Conservation (phyloP, 2,329 filamentous ascomycete genomes). For the Colletotrichum sp. region DNA sequence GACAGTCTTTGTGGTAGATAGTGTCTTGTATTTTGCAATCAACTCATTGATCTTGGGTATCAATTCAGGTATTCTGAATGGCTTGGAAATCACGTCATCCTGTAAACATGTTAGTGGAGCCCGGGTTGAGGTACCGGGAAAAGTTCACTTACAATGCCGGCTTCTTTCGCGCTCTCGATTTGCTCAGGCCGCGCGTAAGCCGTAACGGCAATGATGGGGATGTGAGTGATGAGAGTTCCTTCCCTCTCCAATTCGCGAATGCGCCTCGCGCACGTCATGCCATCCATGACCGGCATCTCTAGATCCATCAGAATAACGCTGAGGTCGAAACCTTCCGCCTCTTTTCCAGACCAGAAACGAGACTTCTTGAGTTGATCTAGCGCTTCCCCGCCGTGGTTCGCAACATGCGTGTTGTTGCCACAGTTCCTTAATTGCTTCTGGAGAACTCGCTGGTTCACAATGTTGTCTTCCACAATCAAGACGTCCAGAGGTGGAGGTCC, state of each 20-base stretch:
- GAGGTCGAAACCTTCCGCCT: conserved; percentile 55
- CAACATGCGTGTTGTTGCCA: conserved; percentile 66
- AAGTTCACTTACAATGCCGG: conserved; percentile 68
- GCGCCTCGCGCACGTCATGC: conserved; percentile 72
- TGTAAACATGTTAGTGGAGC: conserved; percentile 28
- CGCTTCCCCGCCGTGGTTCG: conserved; percentile 70
- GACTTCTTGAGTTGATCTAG: conserved; percentile 62
- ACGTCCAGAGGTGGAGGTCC: conserved; percentile 45
- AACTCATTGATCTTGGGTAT: conserved; percentile 70
- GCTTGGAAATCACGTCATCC: conserved; percentile 81
- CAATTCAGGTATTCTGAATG: conserved; percentile 77
- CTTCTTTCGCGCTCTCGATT: conserved; percentile 71
- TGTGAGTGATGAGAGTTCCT: conserved; percentile 66
- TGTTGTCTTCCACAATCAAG: conserved; percentile 71
- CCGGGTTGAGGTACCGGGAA: background rate
- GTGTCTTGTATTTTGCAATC: conserved; percentile 44
- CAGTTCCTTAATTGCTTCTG: conserved; percentile 65
- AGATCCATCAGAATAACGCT: conserved; percentile 80
- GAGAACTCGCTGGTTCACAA: conserved; percentile 70
- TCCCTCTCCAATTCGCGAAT: conserved; percentile 72
- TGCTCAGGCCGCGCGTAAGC: conserved; percentile 80
- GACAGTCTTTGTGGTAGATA: conserved; percentile 26
- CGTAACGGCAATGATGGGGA: conserved; percentile 85
- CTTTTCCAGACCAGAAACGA: conserved; percentile 58
- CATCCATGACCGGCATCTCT: conserved; percentile 87